phyloP scores from a whole-genome alignment of 257 asterid genomes.

The Gynochthodes officinalis region DNA sequence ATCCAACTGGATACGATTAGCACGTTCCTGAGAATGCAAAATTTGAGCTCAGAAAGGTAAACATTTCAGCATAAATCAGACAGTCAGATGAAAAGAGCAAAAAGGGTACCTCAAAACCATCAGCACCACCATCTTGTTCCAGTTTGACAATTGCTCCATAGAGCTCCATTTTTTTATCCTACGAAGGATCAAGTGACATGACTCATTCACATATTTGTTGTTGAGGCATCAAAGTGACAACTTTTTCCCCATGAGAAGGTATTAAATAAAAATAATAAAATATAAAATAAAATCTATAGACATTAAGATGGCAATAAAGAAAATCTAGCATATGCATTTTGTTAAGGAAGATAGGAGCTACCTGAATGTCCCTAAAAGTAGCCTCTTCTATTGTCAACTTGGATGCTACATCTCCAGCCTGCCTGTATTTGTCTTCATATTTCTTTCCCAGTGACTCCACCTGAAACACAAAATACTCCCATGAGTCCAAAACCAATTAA shows the following conservation, averaged over 20 bases:
- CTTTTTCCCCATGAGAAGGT: not conserved
- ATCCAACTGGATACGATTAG: slow-evolving; percentile 61
- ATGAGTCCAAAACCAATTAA: slow-evolving; percentile 13
- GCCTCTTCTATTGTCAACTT: slow-evolving; percentile 93
- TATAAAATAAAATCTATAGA: not conserved
- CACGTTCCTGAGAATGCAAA: slow-evolving; percentile 59
- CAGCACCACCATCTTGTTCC: slow-evolving; percentile 70
- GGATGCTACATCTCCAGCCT: slow-evolving; percentile 89
- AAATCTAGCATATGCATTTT: not conserved
- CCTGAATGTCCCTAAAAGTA: slow-evolving; percentile 97
- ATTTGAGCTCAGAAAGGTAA: slow-evolving; percentile 21
- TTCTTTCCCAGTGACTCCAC: slow-evolving; percentile 78
- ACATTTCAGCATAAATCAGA: slow-evolving; percentile 19
- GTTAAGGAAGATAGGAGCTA: slow-evolving; percentile 19
- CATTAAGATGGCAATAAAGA: slow-evolving; percentile 2
- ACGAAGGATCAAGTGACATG: not conserved
- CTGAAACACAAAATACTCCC: slow-evolving; percentile 40
- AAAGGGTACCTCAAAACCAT: slow-evolving; percentile 60
- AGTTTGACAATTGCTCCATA: slow-evolving; percentile 75
- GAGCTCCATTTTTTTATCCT: slow-evolving; percentile 93
- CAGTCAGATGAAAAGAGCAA: slow-evolving; percentile 1
- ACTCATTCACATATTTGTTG: not conserved
- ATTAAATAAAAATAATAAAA: too few species aligned
- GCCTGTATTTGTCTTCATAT: slow-evolving; percentile 92
- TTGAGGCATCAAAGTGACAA: not conserved